Evolutionary conservation across 78 protist genomes (phyloP).

Genomic region (Ministeria vibrans): DNA sequence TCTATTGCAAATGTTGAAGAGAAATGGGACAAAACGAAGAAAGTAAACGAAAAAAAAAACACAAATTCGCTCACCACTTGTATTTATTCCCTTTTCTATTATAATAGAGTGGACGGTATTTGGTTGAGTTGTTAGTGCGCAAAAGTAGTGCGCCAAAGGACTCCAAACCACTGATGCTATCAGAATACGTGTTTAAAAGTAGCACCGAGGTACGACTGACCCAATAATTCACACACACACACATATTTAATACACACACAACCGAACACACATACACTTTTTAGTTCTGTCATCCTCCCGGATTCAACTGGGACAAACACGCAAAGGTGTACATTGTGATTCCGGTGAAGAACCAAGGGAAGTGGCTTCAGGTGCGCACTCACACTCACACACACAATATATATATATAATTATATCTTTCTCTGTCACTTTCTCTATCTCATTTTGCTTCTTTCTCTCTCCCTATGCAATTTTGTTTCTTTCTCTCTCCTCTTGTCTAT

Average conservation of each 20-base stretch:
- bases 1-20: too few relatives aligned
- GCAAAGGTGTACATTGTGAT: conserved; percentile 9
- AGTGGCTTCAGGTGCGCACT: too few relatives aligned
- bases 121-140: background rate
- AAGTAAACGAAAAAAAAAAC: too few relatives aligned
- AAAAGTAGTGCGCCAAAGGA: background rate
- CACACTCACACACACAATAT: too few relatives aligned
- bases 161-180: background rate
- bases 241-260: too few relatives aligned
- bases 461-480: background rate
- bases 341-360: background rate
- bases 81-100: too few relatives aligned
- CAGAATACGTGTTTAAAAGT: background rate
- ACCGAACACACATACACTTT: too few relatives aligned
- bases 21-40: too few relatives aligned
- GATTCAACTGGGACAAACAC: background rate
- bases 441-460: background rate
- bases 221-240: background rate
- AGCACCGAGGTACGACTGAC: background rate
- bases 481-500: background rate
- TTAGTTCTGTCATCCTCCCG: background rate
- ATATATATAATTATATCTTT: too few relatives aligned
- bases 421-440: too few relatives aligned
- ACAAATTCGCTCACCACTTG: too few relatives aligned
- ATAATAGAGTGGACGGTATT: too few relatives aligned